Percentiles rank a stretch among this genome's conserved stretches.
Evolutionary conservation across 345 rosid genomes (phyloP).

Genomic region (Populus ilicifolia): DNA sequence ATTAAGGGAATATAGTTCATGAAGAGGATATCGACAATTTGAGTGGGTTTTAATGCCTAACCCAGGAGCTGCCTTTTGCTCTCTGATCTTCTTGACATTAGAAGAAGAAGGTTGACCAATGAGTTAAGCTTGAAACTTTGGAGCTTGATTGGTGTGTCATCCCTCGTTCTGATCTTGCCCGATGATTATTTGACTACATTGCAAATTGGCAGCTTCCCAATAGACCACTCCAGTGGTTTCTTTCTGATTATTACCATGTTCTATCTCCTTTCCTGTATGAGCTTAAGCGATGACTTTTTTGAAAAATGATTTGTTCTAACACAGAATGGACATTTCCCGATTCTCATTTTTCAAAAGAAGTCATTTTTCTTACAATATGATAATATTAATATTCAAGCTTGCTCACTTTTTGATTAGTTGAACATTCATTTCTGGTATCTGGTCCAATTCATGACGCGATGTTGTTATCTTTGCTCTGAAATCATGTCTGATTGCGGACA

Average conservation of each 20-base stretch:
- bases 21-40: background rate
- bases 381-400: background rate
- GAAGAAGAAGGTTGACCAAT: background rate
- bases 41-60: background rate
- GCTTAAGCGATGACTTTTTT: background rate
- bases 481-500: background rate
- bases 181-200: background rate
- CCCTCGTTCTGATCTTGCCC: background rate
- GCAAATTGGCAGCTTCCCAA: background rate
- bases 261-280: background rate
- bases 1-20: constrained; percentile 16
- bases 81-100: background rate
- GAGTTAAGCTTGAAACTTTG: background rate
- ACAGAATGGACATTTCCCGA: background rate
- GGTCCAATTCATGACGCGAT: background rate
- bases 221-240: background rate
- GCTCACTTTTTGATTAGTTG: background rate
- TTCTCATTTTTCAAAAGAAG: background rate
- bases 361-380: background rate
- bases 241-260: background rate
- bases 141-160: background rate
- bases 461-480: background rate
- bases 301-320: background rate
- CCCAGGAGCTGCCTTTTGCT: background rate
- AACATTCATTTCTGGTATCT: background rate